These are phyloP conservation scores for Tulasnella sp. DNA, from an alignment of 768 basidiomycete genomes.

Conservation along the genomic window DNA sequence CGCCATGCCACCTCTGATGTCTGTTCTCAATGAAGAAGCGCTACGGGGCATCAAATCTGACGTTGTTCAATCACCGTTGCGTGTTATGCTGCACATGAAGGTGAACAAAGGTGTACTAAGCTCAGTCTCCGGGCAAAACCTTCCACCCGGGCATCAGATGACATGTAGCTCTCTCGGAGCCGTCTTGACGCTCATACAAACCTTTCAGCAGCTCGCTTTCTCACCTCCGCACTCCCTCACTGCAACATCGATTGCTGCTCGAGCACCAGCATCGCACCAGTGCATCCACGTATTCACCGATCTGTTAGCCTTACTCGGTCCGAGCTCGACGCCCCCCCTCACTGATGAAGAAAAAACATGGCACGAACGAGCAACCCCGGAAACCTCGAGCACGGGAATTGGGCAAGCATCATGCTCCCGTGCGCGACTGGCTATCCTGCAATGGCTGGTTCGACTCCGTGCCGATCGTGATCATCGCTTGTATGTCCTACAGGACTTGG, in stretches of 20 bases:
- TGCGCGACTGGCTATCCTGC: slow-evolving; percentile 60
- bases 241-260: slow-evolving; percentile 18
- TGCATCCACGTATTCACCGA: slow-evolving; percentile 32
- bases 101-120: too few species aligned
- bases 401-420: slow-evolving; percentile 30
- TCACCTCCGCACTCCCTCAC: slow-evolving; percentile 24
- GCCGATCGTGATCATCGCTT: slow-evolving; percentile 84
- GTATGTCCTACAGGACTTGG: slow-evolving; percentile 49
- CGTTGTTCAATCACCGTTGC: too few species aligned
- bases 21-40: neutral
- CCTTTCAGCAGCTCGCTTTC: slow-evolving; percentile 31
- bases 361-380: slow-evolving; percentile 11
- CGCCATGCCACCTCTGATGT: neutral
- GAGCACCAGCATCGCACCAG: slow-evolving; percentile 27
- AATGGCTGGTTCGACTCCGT: slow-evolving; percentile 79
- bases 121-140: too few species aligned
- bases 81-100: too few species aligned
- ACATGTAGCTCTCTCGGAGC: slow-evolving; percentile 18
- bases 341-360: neutral
- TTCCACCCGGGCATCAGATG: neutral
- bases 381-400: slow-evolving; percentile 9
- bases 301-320: slow-evolving; percentile 30
- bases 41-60: too few species aligned
- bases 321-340: slow-evolving; percentile 19
- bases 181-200: slow-evolving; percentile 26